Conservation (phyloP, 1,284 basidiomycete genomes). For the Ganoderma lingzhi region DNA sequence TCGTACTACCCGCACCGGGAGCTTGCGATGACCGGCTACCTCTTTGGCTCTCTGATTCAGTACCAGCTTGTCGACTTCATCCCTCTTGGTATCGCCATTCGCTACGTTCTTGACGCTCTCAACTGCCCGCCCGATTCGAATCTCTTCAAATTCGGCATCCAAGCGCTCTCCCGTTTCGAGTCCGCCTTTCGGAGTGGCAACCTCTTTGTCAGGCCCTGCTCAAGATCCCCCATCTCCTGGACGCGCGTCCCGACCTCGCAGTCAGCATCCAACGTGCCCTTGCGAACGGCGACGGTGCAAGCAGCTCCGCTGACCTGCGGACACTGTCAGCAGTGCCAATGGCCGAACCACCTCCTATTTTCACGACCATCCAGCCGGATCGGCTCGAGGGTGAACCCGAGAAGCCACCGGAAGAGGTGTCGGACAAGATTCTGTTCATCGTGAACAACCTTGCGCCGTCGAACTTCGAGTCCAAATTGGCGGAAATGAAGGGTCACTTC, state of each 20-base stretch:
- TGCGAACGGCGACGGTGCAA: slow-evolving; percentile 53
- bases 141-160: slow-evolving; percentile 95
- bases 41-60: slow-evolving; percentile 97
- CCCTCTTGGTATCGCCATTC: slow-evolving; percentile 95
- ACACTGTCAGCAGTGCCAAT: slow-evolving; percentile 44
- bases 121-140: slow-evolving; percentile 91
- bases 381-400: slow-evolving; percentile 65
- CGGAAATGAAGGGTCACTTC: slow-evolving; percentile 86
- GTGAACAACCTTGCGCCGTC: slow-evolving; percentile 97
- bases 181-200: slow-evolving; percentile 93
- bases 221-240: slow-evolving; percentile 87
- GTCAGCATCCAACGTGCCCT: slow-evolving; percentile 79
- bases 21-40: slow-evolving; percentile 94
- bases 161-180: slow-evolving; percentile 91
- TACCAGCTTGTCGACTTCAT: slow-evolving; percentile 94
- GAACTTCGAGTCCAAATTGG: slow-evolving; percentile 90
- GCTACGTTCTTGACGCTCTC: slow-evolving; percentile 96
- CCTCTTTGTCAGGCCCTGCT: slow-evolving; percentile 92
- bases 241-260: slow-evolving; percentile 89
- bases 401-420: slow-evolving; percentile 85
- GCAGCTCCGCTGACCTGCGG: slow-evolving; percentile 49
- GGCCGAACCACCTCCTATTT: slow-evolving; percentile 62
- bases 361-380: slow-evolving; percentile 80
- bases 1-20: slow-evolving; percentile 95
- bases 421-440: slow-evolving; percentile 97